Percentiles rank a stretch among this genome's conserved stretches.
phyloP scores from a whole-genome alignment of 2,329 filamentous ascomycete genomes.

The Helotiales sp. region DNA sequence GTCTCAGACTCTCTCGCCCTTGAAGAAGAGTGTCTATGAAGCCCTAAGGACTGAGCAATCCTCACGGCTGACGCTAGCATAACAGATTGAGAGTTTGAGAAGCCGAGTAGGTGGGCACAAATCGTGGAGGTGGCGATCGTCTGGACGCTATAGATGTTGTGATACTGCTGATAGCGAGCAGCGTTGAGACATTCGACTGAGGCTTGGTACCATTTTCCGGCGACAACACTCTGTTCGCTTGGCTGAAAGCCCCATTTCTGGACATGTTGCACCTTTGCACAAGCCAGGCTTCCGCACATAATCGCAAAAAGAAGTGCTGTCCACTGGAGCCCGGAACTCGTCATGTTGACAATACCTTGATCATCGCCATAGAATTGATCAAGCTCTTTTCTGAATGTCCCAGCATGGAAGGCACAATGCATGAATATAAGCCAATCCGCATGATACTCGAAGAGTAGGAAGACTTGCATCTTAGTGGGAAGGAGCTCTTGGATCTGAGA shows the following conservation, averaged over 20 bases:
- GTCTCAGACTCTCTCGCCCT: slow-evolving; percentile 17
- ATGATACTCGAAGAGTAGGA: slow-evolving; percentile 20
- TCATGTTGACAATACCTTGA: slow-evolving; percentile 35
- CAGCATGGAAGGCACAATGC: slow-evolving; percentile 26
- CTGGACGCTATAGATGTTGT: slow-evolving; percentile 45
- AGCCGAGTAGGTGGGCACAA: slow-evolving; percentile 47
- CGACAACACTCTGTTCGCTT: slow-evolving; percentile 42
- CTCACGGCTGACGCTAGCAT: slow-evolving; percentile 45
- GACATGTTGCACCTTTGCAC: slow-evolving; percentile 38
- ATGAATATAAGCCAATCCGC: slow-evolving; percentile 21
- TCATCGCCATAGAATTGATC: slow-evolving; percentile 39
- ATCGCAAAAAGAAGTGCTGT: slow-evolving; percentile 46
- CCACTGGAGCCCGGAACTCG: slow-evolving; percentile 45
- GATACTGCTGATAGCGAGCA: slow-evolving; percentile 45
- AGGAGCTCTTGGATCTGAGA: slow-evolving; percentile 23
- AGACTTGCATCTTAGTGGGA: slow-evolving; percentile 16
- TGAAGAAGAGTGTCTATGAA: slow-evolving; percentile 40
- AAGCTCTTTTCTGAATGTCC: slow-evolving; percentile 40
- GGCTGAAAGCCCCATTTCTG: slow-evolving; percentile 41
- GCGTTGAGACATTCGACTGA: slow-evolving; percentile 45
- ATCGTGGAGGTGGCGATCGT: slow-evolving; percentile 49
- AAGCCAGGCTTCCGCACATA: slow-evolving; percentile 43
- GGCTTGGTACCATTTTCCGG: slow-evolving; percentile 47
- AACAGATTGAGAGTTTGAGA: slow-evolving; percentile 47
- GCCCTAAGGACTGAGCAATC: slow-evolving; percentile 47